Base-by-base conservation (phyloP, 208 protist species). In the Acanthamoeba sp. region DNA sequence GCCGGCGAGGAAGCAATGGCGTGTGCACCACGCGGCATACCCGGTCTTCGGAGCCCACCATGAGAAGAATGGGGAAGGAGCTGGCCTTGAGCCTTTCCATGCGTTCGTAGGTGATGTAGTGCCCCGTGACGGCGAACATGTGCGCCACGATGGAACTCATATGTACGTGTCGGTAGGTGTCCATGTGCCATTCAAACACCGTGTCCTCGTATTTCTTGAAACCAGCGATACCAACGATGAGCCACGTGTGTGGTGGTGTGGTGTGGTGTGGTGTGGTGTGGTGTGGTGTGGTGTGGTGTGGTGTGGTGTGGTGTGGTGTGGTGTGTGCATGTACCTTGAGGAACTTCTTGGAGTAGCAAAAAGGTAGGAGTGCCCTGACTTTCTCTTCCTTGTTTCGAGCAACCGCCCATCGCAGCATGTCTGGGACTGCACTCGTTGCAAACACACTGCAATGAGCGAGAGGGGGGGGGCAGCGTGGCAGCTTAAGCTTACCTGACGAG, bases 61-160 rank as follows among this genome's bases (percentile, higher is more conserved):
- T 45, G 24, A 85, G 1, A 10, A 85, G 45, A 22, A 85, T 57
- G 32, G 42, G 76, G 38, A 85, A 57, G 38, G 42, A 10, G 9
- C n/a, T 12, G 5, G 18, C n/a, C n/a, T 55, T 45, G n/a, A 85
- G 38, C 20, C 12, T 2, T 22, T 85, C 76, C 76, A 85, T 59
- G n/a, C 76, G 76, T 22, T 85, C 42, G 76, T 85, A 85, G 76
- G 76, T 85, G 76, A 57, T 59, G 45, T 85, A 85, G 76, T 85
- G 76, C 22, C 42, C 45, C 22, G 22, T 34, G 12, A 85, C 76
- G 45, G 76, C 76, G 36, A 85, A 85, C 42, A 57, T 36, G 42
- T 85, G 76, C 18, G 76, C 38, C n/a, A 85, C 45, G n/a, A 85
- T 34, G 4, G 76, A 85, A 9, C 40, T 32, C 45, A 85, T 48